Evolutionary conservation across 139 green algal species (phyloP).

Genomic region (Chlamydomonas eustigma): DNA sequence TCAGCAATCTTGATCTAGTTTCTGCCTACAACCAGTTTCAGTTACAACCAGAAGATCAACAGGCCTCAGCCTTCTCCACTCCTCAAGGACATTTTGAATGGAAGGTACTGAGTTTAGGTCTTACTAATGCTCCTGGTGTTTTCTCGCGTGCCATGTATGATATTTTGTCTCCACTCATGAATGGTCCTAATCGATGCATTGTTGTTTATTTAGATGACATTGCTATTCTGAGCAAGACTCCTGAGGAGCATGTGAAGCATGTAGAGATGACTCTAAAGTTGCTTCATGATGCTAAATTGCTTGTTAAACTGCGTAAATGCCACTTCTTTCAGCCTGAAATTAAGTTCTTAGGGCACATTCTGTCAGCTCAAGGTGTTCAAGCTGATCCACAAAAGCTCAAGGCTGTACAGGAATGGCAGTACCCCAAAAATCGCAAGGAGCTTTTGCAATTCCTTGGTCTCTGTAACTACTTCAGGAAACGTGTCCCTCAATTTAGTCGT

Average conservation of each 20-base stretch:
- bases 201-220: constrained; percentile 69
- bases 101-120: constrained; percentile 37
- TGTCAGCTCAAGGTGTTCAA: constrained; percentile 25
- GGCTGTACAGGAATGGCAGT: constrained; percentile 29
- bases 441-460: constrained; percentile 51
- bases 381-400: constrained; percentile 38
- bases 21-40: too few relatives aligned
- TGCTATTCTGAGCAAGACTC: constrained; percentile 40
- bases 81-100: constrained; percentile 42
- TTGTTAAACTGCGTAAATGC: constrained; percentile 45
- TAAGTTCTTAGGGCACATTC: constrained; percentile 40
- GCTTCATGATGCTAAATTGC: constrained; percentile 15
- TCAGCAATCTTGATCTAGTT: too few relatives aligned
- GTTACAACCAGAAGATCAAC: constrained; percentile 25
- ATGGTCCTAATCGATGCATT: too few relatives aligned
- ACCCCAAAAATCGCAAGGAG: constrained; percentile 23
- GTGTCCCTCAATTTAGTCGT: constrained; percentile 33
- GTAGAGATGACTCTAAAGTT: constrained; percentile 34
- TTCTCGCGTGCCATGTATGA: constrained; percentile 49
- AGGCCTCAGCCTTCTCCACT: constrained; percentile 33
- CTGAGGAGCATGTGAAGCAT: constrained; percentile 45
- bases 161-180: constrained; percentile 18
- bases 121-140: constrained; percentile 48
- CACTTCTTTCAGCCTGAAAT: constrained; percentile 33
- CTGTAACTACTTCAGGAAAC: constrained; percentile 47